These are phyloP conservation scores for Paecilomyces sp. DNA, from an alignment of 2,329 filamentous ascomycete genomes.

Conservation along the genomic window DNA sequence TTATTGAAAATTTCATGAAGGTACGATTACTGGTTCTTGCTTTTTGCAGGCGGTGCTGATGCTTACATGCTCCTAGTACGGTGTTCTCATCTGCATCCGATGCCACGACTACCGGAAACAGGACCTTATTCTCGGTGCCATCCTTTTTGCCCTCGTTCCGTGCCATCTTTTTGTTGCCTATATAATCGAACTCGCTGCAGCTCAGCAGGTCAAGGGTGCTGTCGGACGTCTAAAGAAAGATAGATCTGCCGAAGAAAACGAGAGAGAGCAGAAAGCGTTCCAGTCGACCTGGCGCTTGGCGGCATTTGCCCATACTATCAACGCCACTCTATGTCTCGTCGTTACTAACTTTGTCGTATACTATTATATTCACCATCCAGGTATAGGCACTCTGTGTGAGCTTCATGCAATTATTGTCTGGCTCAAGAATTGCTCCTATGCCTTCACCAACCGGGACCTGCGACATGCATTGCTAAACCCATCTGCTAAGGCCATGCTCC, in stretches of 20 bases:
- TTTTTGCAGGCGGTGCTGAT: neutral
- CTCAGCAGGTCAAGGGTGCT: slow-evolving; percentile 65
- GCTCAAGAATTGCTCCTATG: slow-evolving; percentile 93
- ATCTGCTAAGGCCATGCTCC: slow-evolving; percentile 59
- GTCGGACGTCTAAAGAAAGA: slow-evolving; percentile 53
- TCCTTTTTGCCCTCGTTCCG: slow-evolving; percentile 80
- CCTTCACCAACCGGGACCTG: slow-evolving; percentile 91
- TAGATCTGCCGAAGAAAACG: slow-evolving; percentile 47
- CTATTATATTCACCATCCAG: slow-evolving; percentile 82
- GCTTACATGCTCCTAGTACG: slow-evolving; percentile 57
- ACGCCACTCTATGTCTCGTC: slow-evolving; percentile 72
- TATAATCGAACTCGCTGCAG: slow-evolving; percentile 77
- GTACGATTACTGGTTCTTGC: slow-evolving; percentile 35
- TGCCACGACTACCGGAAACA: slow-evolving; percentile 80
- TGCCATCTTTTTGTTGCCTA: slow-evolving; percentile 88
- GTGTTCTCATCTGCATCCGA: slow-evolving; percentile 82
- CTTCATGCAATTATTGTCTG: slow-evolving; percentile 91
- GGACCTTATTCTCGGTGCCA: slow-evolving; percentile 67
- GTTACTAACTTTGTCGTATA: slow-evolving; percentile 84
- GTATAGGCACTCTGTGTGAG: slow-evolving; percentile 86
- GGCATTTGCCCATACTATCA: slow-evolving; percentile 72
- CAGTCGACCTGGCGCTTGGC: slow-evolving; percentile 72
- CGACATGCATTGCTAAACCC: slow-evolving; percentile 85
- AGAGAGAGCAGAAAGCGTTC: slow-evolving; percentile 57
- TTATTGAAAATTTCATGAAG: slow-evolving; percentile 97